These are phyloP conservation scores for Lotmaria passim DNA, from an alignment of 208 protist genomes.

Conservation along the genomic window DNA sequence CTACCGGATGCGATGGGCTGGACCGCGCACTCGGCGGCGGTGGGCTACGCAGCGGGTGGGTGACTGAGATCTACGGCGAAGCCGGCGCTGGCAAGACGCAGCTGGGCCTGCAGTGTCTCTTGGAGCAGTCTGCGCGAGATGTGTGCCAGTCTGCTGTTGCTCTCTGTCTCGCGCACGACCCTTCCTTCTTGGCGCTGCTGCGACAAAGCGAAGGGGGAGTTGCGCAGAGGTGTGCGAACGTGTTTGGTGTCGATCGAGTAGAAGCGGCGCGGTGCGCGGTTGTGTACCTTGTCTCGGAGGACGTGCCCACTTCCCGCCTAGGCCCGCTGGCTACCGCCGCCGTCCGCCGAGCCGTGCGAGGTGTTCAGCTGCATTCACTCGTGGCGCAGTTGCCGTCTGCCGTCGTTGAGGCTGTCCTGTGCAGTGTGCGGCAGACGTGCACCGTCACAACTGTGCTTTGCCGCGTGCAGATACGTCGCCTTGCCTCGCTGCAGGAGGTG, in stretches of 20 bases:
- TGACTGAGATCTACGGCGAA: constrained; percentile 76
- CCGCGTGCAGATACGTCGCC: constrained; percentile 50
- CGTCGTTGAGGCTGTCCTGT: constrained; percentile 13
- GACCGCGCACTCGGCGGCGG: constrained; percentile 44
- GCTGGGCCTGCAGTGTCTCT: constrained; percentile 61
- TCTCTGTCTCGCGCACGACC: constrained; percentile 8
- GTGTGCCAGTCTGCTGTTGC: constrained; percentile 24
- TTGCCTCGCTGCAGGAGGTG: constrained; percentile 46
- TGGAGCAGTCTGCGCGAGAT: constrained; percentile 51
- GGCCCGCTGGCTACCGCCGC: constrained; percentile 41
- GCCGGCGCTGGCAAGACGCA: constrained; percentile 86
- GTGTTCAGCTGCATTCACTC: constrained; percentile 29
- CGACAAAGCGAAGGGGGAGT: not conserved
- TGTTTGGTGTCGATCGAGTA: not conserved
- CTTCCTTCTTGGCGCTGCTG: not conserved
- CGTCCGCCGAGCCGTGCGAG: constrained; percentile 15
- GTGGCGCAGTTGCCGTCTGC: constrained; percentile 25
- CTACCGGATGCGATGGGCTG: constrained; percentile 42
- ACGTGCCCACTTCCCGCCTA: constrained; percentile 47
- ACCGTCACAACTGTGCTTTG: constrained; percentile 40
- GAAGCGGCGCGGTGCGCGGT: constrained; percentile 26
- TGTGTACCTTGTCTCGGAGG: constrained; percentile 69
- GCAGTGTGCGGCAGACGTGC: constrained; percentile 33
- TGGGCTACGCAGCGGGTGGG: constrained; percentile 57
- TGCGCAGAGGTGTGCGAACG: not conserved